Conservation (phyloP, 2,329 filamentous ascomycete genomes). For the Pyricularia sp. region DNA sequence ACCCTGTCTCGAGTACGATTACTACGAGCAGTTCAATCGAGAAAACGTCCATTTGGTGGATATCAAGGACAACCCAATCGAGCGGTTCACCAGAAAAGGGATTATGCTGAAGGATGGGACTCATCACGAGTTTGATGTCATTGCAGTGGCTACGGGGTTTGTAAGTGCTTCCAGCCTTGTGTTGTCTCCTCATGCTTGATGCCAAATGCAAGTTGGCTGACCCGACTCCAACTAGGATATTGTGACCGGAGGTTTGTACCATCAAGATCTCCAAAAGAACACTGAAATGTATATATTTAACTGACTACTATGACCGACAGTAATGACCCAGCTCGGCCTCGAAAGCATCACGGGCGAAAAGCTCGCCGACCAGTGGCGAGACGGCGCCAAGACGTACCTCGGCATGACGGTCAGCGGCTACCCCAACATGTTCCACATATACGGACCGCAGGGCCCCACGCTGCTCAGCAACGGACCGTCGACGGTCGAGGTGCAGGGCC, state of each 20-base stretch:
- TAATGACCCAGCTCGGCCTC: constrained; percentile 31
- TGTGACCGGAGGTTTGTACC: not conserved
- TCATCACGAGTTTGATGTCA: not conserved
- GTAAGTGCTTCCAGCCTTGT: not conserved
- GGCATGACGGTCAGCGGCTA: constrained; percentile 29
- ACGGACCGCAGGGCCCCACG: constrained; percentile 44
- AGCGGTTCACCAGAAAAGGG: not conserved
- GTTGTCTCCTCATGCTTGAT: not conserved
- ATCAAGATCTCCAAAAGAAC: constrained; percentile 10
- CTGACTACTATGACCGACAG: constrained; percentile 7
- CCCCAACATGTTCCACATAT: constrained; percentile 39
- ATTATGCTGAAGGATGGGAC: not conserved
- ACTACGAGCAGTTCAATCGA: not conserved
- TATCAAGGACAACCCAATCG: not conserved
- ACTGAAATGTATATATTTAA: no score
- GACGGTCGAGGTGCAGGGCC: constrained; percentile 39
- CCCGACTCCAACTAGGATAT: not conserved
- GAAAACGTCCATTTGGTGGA: not conserved
- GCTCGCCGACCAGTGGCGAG: constrained; percentile 28
- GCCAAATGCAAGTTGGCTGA: not conserved
- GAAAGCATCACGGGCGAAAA: constrained; percentile 23
- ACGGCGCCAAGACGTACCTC: constrained; percentile 28
- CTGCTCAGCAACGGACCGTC: constrained; percentile 42
- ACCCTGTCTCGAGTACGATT: not conserved
- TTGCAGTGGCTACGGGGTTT: not conserved